Evolutionary conservation across 2,329 filamentous ascomycete species (phyloP), one percentile per base, ranked within the genome.

Genomic region (Penicillium sp.): DNA sequence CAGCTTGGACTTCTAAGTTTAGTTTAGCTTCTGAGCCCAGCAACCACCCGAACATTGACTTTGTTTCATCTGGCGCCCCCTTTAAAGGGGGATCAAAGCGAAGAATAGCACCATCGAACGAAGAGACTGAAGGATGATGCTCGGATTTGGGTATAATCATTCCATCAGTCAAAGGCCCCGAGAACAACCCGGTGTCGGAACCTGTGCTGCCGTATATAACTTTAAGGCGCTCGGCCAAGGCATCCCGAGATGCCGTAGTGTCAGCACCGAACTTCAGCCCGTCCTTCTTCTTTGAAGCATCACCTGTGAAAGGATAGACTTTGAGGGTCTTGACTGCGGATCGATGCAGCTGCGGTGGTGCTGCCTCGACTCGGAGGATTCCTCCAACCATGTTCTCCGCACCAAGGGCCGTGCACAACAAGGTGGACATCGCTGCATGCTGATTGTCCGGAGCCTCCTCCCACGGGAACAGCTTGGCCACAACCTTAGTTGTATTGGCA

Each of bases 131-230:
- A 75, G 68, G 80, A n/a, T 82, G 76, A 22, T 77, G 84, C 56
- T 81, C 79, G 52, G 80, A 81, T 35, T 79, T 86, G 1, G 83
- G 84, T 19, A 99, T 75, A 14, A 97, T 75, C 76, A 93, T 88
- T 2, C 93, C 92, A 72, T 99, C 91, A 0, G 92, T 97, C 48
- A 99, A 71, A 5, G 94, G 91, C 0, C 94, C 94, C 53, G 89
- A 84, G 1, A 97, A 77, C 17, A 97, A 72, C 1, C 88, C 85
- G 41, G 78, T 75, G 22, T 83, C 82, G 0, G 77, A 78, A 36
- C 79, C 82, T 30, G 78, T 70, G 30, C 79, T 81, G 19, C 85
- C 83, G 63, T 94, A 94, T 3, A 90, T 82, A 11, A 86, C 82
- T 59, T 85, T 84, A 58, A 96, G 86, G 41, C 84, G 84, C 67